Conservation (phyloP, 495 filamentous ascomycete genomes). For the Xylaria palmicola region DNA sequence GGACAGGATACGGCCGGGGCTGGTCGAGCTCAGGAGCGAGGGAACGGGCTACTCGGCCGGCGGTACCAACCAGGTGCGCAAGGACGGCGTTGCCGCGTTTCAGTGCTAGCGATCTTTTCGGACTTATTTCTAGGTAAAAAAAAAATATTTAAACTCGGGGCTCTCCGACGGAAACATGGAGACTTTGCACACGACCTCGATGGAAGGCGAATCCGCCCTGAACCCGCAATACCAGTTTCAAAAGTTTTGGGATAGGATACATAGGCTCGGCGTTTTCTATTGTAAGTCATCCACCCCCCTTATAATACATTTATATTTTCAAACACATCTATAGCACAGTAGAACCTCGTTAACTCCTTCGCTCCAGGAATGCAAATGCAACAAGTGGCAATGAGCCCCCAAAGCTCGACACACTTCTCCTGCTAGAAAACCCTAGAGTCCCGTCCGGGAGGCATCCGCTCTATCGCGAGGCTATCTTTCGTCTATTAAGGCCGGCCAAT, state of each 20-base stretch:
- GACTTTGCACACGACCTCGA: too few species aligned
- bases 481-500: neutral
- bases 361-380: neutral
- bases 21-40: constrained; percentile 83
- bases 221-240: too few species aligned
- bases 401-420: too few species aligned
- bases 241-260: neutral
- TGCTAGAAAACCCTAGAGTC: too few species aligned
- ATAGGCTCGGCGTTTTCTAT: neutral
- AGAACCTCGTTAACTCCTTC: neutral
- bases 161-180: too few species aligned
- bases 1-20: constrained; percentile 63
- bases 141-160: too few species aligned
- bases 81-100: constrained; percentile 70
- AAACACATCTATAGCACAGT: neutral
- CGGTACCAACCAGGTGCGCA: constrained; percentile 79
- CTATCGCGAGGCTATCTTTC: neutral
- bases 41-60: constrained; percentile 92
- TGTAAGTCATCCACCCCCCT: neutral
- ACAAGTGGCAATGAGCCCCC: too few species aligned
- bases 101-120: constrained; percentile 57
- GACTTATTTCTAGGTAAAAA: too few species aligned
- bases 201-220: too few species aligned
- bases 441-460: too few species aligned
- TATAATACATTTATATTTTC: neutral